phyloP scores from a whole-genome alignment of 169 alveolate genomes.

The Plasmodium adleri region DNA sequence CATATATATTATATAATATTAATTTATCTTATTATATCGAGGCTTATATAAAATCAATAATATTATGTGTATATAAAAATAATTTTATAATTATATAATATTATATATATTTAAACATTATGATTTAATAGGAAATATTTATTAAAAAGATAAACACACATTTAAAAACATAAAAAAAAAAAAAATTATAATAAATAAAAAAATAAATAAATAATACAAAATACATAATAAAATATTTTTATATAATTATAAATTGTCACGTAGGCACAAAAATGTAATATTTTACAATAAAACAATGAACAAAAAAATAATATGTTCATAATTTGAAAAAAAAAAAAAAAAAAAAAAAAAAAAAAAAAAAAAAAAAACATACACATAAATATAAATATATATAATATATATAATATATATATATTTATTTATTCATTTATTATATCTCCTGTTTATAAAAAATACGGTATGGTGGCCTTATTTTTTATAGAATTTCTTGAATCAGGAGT shows the following conservation, averaged over 20 bases:
- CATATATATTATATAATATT: too few species aligned
- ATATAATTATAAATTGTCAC: background rate
- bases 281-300: background rate
- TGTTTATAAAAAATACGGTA: slow-evolving; percentile 52
- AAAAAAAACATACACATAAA: background rate
- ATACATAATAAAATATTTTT: background rate
- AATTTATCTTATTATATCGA: too few species aligned
- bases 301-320: background rate
- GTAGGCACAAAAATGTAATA: background rate
- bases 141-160: slow-evolving; percentile 5
- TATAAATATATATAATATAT: background rate
- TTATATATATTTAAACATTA: too few species aligned
- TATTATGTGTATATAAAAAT: too few species aligned
- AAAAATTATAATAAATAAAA: background rate
- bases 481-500: slow-evolving; percentile 73
- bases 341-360: background rate
- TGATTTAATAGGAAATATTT: too few species aligned
- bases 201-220: background rate
- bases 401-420: background rate
- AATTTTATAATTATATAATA: too few species aligned
- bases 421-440: too few species aligned
- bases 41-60: too few species aligned
- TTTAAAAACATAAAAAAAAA: background rate
- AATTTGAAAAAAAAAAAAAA: background rate
- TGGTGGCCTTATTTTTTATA: slow-evolving; percentile 69